phyloP scores from a whole-genome alignment of 192 early-diverging fungal genomes.

The Pilobolus umbonatus region DNA sequence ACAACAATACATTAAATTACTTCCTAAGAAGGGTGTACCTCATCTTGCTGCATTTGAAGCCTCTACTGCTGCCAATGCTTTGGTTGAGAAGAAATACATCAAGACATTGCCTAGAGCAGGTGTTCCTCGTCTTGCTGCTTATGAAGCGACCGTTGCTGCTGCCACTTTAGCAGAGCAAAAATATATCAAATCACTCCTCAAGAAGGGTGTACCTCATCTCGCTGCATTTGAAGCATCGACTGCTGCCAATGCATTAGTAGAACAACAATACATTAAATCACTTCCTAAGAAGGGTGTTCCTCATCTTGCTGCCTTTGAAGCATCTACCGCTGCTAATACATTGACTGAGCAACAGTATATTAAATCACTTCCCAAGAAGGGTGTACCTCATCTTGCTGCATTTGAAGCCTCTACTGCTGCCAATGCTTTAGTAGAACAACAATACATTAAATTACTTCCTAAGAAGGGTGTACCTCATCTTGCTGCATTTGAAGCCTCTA shows the following conservation, averaged over 20 bases:
- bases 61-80: too few relatives aligned
- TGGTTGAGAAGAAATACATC: too few relatives aligned
- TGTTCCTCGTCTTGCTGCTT: too few relatives aligned
- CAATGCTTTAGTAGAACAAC: too few relatives aligned
- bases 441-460: too few relatives aligned
- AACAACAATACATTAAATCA: background rate
- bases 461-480: background rate
- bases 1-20: background rate
- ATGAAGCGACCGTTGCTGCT: too few relatives aligned
- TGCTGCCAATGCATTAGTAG: background rate
- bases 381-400: background rate
- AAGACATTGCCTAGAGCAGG: too few relatives aligned
- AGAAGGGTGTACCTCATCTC: background rate
- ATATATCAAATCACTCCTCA: too few relatives aligned
- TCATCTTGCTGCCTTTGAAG: background rate
- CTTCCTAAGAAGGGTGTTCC: background rate
- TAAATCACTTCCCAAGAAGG: background rate
- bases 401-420: background rate
- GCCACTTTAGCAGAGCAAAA: too few relatives aligned
- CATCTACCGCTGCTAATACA: background rate
- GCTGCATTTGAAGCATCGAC: background rate
- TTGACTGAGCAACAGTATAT: background rate
- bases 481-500: background rate
- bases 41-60: too few relatives aligned
- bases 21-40: too few relatives aligned